Percentiles rank a stretch among this genome's conserved stretches.
Conservation (phyloP, 1,284 basidiomycete species). For the Puccinia novopanici region DNA sequence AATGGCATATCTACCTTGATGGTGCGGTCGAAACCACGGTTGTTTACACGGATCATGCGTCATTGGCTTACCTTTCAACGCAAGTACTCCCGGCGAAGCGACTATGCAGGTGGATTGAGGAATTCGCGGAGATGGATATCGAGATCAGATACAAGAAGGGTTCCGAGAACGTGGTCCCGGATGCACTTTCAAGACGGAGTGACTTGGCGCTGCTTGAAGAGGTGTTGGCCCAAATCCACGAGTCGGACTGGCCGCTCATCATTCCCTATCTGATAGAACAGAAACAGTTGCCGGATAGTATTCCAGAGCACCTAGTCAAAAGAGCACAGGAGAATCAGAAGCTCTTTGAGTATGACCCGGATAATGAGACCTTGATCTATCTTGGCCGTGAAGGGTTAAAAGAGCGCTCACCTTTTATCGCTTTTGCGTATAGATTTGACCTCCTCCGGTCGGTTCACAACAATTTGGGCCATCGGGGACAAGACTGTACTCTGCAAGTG, state of each 20-base stretch:
- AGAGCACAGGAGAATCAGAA: not conserved
- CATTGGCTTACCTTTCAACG: too few species aligned
- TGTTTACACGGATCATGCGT: too few species aligned
- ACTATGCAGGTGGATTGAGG: too few species aligned
- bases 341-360: not conserved
- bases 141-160: too few species aligned
- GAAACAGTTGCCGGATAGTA: not conserved
- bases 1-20: too few species aligned
- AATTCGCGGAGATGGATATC: too few species aligned
- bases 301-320: not conserved
- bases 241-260: constrained; percentile 18
- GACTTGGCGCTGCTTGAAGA: too few species aligned
- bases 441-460: not conserved
- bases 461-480: not conserved
- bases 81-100: too few species aligned
- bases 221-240: not conserved
- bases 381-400: not conserved
- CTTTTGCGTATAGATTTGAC: not conserved
- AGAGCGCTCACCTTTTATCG: not conserved
- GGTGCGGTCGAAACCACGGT: too few species aligned
- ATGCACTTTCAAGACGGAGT: too few species aligned
- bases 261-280: not conserved
- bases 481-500: too few species aligned
- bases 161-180: too few species aligned
- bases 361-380: not conserved